phyloP scores from a whole-genome alignment of 2,329 filamentous ascomycete species.

The Zymoseptoria pseudotritici region DNA sequence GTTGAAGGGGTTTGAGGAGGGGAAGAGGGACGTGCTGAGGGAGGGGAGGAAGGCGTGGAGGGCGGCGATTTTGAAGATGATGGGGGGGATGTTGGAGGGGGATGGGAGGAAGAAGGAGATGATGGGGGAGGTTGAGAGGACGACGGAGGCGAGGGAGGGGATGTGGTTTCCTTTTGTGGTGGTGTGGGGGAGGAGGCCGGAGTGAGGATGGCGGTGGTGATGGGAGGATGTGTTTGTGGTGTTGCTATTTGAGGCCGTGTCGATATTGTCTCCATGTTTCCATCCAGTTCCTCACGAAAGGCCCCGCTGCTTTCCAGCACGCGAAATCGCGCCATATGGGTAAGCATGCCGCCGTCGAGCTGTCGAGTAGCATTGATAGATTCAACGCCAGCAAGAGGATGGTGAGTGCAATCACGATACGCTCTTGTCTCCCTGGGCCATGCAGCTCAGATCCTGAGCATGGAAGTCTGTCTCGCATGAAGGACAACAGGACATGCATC shows the following conservation, averaged over 20 bases:
- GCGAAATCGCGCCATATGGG: not conserved
- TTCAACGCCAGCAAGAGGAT: not conserved
- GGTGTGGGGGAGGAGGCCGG: not conserved
- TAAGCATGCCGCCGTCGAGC: not conserved
- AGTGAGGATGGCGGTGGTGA: not conserved
- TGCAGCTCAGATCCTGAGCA: too few relatives aligned
- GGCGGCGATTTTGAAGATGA: not conserved
- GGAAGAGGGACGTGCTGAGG: not conserved
- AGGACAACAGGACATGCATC: not conserved
- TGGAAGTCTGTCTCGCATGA: too few relatives aligned
- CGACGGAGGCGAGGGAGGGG: not conserved
- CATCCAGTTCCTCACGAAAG: not conserved
- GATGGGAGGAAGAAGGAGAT: not conserved
- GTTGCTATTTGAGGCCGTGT: too few relatives aligned
- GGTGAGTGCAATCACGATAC: not conserved
- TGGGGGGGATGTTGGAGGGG: not conserved
- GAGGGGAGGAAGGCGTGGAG: not conserved
- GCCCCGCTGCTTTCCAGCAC: not conserved
- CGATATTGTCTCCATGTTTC: not conserved
- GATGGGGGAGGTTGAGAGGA: not conserved
- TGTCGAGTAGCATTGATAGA: not conserved
- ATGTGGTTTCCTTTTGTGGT: not conserved
- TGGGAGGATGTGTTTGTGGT: too few relatives aligned
- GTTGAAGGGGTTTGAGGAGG: not conserved
- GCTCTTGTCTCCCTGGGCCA: not conserved